Evolutionary conservation across 441 rosid genomes (phyloP), one percentile per base, ranked within the genome.

Genomic region (Euphorbia schlechtendalii): DNA sequence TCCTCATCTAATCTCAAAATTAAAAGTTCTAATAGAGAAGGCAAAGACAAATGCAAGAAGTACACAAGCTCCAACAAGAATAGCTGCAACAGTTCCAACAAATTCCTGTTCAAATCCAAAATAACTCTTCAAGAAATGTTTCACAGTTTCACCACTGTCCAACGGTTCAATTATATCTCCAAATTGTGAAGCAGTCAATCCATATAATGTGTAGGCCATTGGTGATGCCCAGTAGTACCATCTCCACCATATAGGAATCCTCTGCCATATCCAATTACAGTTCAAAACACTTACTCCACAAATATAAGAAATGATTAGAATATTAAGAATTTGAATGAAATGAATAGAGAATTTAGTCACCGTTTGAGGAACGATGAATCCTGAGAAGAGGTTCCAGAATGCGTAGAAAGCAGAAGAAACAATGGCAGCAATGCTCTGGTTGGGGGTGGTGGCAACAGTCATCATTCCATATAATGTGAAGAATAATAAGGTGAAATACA

Each of bases 181-280:
- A 58, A 80, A 89, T 63, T 92, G 98, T 40, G 98, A 81, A 65
- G 78, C 80, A 56, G 84, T 70, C 49, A 89, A 49, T 65, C 98
- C 98, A 49, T 92, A 87, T 48, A 92, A 15, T 21, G 91, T 83
- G 92, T 92, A 89, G 1, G 92, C 49, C 28, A 87, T 58, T 0
- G 96, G 98, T 55, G 89, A 86, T 0, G 59, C 55, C 92, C 98
- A 86, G 64, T 74, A 85, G 77, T 87, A 84, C 96, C 98, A 91
- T 64, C 81, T 88, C 96, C 96, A 91, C 98, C 96, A 88, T 2
- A 78, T 48, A 0, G 98, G 96, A 49, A 86, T 81, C 68, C 90
- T 85, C 98, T 91, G 86, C 70, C 30, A 75, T 4, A 38, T 21
- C 43, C 2, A 53, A 70, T 1, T 20, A 20, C 28, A 52, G 30